Evolutionary conservation across 2,329 filamentous ascomycete species (phyloP), one percentile per base, ranked within the genome.

Genomic region (Stromatinia cepivora): DNA sequence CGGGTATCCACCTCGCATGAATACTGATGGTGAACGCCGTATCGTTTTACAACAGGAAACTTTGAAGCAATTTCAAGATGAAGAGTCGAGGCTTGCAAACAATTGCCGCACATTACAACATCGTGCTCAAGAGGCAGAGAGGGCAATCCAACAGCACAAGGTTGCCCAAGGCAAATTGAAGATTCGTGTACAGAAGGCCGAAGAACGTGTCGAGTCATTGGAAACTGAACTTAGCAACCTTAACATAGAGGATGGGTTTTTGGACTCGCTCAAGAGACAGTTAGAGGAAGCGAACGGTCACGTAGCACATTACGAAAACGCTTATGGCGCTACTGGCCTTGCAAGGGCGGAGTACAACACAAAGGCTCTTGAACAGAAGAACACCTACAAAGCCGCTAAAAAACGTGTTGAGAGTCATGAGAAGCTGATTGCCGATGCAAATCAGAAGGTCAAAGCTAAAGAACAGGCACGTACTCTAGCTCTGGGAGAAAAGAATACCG

Each of bases 11-110:
- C 83, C 90, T 34, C 88, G 93, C n/a, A 96, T 97, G 88, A 90
- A 90, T 76, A 90, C 91, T 0, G 92, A 97, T 76, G 83, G 87
- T 36, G 90, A 87, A 69, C 86, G 86, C 25, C 90, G 92, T 75
- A 85, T 94, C 53, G 77, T 78, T 9, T 79, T 85, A 20, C 82
- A 85, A 57, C 81, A 81, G 69, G 83, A 87, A 36, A 80, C 81
- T 5, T 72, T 87, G 4, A 80, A 83, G 36, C 84, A 87, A 50
- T 82, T 91, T 4, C 83, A 85, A 66, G 77, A 79, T 8, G 87
- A 91, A 70, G 78, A 88, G 59, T 79, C 80, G 3, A 82, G 84
- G 1, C 79, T 90, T 7, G 83, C 76, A 54, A 70, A 66, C 4
- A 54, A 70, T 22, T 58, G 54, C 46, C 67, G 69, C 31, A 63